Conservation (phyloP, 2,329 filamentous ascomycete genomes). For the Xylariaceae sp. region DNA sequence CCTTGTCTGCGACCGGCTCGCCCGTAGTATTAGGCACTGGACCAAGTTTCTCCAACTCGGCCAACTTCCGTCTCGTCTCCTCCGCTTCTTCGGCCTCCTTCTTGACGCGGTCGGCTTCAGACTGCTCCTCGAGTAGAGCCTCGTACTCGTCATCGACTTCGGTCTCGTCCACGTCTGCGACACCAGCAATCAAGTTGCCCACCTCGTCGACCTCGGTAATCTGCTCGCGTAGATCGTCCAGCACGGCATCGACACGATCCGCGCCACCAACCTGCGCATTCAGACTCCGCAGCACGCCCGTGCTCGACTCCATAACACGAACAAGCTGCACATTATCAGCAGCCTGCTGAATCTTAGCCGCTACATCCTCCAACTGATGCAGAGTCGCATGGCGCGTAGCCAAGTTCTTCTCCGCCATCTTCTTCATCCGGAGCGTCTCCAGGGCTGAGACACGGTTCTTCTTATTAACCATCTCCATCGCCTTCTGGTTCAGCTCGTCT, state of each 20-base stretch:
- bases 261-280: conserved; percentile 73
- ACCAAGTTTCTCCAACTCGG: conserved; percentile 40
- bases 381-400: conserved; percentile 67
- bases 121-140: conserved; percentile 60
- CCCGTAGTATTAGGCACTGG: conserved; percentile 33
- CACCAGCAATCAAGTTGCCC: conserved; percentile 60
- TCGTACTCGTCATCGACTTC: conserved; percentile 88
- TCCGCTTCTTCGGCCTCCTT: conserved; percentile 43
- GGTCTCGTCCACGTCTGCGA: conserved; percentile 60
- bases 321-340: conserved; percentile 79
- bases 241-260: conserved; percentile 68
- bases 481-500: conserved; percentile 57
- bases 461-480: conserved; percentile 62
- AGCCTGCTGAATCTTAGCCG: conserved; percentile 78
- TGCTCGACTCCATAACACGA: conserved; percentile 73
- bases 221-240: conserved; percentile 71
- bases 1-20: conserved; percentile 25
- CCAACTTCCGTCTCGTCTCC: conserved; percentile 44
- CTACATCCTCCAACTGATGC: conserved; percentile 75
- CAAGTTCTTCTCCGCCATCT: conserved; percentile 70
- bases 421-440: conserved; percentile 75
- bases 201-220: conserved; percentile 82
- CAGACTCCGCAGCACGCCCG: conserved; percentile 64
- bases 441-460: conserved; percentile 74
- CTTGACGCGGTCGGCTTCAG: conserved; percentile 38